Conservation (phyloP, 2,329 filamentous ascomycete genomes). For the Aspergillus intermedius region DNA sequence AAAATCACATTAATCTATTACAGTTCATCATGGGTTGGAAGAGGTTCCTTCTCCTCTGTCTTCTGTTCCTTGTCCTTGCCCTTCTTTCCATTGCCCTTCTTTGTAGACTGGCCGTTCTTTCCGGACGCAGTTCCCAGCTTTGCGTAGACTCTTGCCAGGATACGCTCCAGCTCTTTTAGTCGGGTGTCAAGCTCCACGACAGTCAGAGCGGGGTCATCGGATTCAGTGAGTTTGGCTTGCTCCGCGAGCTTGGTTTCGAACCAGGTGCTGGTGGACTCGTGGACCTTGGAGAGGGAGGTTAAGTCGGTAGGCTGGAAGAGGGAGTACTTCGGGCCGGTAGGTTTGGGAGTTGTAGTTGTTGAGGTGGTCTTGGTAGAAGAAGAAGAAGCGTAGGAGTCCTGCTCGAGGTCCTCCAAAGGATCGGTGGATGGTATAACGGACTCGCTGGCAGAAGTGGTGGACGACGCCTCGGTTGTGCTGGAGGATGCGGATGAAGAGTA, state of each 20-base stretch:
- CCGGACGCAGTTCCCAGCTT: conserved; percentile 41
- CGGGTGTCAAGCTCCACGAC: conserved; percentile 65
- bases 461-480: conserved; percentile 32
- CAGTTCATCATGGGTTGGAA: conserved; percentile 2
- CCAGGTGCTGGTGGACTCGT: conserved; percentile 63
- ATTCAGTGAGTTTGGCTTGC: conserved; percentile 63
- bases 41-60: conserved; percentile 13
- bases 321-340: conserved; percentile 51
- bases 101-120: conserved; percentile 16
- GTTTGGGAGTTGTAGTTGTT: conserved; percentile 27
- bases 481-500: conserved; percentile 43
- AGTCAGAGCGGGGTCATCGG: conserved; percentile 69
- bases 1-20: background rate
- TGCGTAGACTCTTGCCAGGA: conserved; percentile 30
- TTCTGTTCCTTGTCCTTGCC: conserved; percentile 25
- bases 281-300: conserved; percentile 54
- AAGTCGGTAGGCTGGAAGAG: conserved; percentile 71
- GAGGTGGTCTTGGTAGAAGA: conserved; percentile 30
- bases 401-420: conserved; percentile 71
- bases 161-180: conserved; percentile 61
- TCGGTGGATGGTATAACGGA: conserved; percentile 25
- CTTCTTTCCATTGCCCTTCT: conserved; percentile 22
- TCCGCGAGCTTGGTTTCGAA: conserved; percentile 62
- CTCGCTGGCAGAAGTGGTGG: conserved; percentile 32
- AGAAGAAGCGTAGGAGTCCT: conserved; percentile 49